A percentile compares a stretch with the other conserved stretches of the same genome.
These are phyloP conservation scores for peach (Prunus persica) DNA, from an alignment of 306 rosid species.

Conservation along the genomic window DNA sequence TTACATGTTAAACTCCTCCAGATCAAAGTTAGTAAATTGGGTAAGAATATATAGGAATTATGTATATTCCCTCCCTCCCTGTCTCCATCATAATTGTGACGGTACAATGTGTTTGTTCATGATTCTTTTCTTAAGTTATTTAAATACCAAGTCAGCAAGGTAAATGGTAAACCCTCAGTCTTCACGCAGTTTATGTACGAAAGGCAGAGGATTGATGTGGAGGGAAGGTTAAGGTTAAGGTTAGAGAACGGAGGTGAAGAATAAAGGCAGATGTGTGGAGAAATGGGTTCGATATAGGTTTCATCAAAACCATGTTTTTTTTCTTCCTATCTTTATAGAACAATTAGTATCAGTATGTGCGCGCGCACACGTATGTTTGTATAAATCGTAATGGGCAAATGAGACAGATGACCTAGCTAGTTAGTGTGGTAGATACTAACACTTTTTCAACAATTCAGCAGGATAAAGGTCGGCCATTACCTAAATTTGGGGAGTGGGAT, in stretches of 20 bases:
- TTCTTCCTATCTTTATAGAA: background rate
- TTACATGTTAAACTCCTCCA: background rate
- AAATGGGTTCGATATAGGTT: background rate
- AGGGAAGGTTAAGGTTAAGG: background rate
- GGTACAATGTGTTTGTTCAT: background rate
- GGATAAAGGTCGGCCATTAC: conserved; percentile 62
- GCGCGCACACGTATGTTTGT: background rate
- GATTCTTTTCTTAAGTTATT: background rate
- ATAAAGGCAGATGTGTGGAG: background rate
- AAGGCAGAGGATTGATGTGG: background rate
- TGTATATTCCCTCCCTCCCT: no score
- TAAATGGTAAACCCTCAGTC: background rate
- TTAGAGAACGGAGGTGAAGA: background rate
- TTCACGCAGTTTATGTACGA: background rate
- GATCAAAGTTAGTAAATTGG: background rate
- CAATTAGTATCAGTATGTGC: background rate
- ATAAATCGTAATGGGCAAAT: background rate
- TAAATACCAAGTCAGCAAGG: background rate
- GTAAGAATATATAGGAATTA: background rate
- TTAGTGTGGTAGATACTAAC: background rate
- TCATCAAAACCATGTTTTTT: background rate
- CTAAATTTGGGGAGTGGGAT: conserved; percentile 93
- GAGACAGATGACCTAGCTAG: background rate
- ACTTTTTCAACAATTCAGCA: conserved; percentile 28
- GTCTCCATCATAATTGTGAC: background rate